Evolutionary conservation across 805 yeast species (phyloP).

Genomic region (Ogataea siamensis): DNA sequence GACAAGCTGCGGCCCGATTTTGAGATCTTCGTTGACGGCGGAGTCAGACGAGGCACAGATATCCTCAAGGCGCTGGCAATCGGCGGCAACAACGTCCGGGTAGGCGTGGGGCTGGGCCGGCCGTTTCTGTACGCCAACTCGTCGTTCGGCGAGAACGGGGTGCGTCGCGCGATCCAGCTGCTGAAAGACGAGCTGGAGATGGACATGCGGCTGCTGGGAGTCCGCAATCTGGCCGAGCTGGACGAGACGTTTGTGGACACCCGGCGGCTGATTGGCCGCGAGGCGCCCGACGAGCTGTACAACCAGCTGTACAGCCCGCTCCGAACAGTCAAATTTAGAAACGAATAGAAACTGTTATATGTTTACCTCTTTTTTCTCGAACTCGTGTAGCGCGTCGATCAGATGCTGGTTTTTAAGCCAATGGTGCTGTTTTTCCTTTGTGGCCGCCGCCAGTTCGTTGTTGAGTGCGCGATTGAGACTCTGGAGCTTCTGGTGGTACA

Average conservation of each 20-base stretch:
- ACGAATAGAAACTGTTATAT: slow-evolving; percentile 22
- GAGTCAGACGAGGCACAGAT: slow-evolving; percentile 68
- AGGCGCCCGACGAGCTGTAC: slow-evolving; percentile 33
- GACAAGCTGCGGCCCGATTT: slow-evolving; percentile 48
- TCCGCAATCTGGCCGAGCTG: slow-evolving; percentile 55
- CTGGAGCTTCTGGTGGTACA: slow-evolving; percentile 22
- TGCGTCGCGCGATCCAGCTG: slow-evolving; percentile 55
- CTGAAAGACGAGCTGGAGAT: slow-evolving; percentile 68
- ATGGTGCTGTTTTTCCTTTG: slow-evolving; percentile 17
- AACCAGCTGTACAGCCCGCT: slow-evolving; percentile 31
- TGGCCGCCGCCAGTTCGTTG: slow-evolving; percentile 22
- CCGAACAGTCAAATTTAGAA: slow-evolving; percentile 29
- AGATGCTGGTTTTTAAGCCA: slow-evolving; percentile 32
- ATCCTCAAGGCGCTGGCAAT: slow-evolving; percentile 62
- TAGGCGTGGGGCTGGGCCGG: slow-evolving; percentile 71
- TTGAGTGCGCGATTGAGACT: slow-evolving; percentile 20
- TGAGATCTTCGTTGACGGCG: slow-evolving; percentile 66
- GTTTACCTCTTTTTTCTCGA: slow-evolving; percentile 6
- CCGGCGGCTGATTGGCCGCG: slow-evolving; percentile 34
- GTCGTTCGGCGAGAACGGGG: slow-evolving; percentile 64
- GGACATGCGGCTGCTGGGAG: slow-evolving; percentile 82
- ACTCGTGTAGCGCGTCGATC: slow-evolving; percentile 20
- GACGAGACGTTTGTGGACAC: slow-evolving; percentile 61
- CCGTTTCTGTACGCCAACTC: slow-evolving; percentile 64
- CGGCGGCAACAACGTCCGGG: slow-evolving; percentile 69